A percentile compares a stretch with the other conserved stretches of the same genome.
These are phyloP conservation scores for Penicillium thymicola DNA, from an alignment of 2,329 filamentous ascomycete species.

Conservation along the genomic window DNA sequence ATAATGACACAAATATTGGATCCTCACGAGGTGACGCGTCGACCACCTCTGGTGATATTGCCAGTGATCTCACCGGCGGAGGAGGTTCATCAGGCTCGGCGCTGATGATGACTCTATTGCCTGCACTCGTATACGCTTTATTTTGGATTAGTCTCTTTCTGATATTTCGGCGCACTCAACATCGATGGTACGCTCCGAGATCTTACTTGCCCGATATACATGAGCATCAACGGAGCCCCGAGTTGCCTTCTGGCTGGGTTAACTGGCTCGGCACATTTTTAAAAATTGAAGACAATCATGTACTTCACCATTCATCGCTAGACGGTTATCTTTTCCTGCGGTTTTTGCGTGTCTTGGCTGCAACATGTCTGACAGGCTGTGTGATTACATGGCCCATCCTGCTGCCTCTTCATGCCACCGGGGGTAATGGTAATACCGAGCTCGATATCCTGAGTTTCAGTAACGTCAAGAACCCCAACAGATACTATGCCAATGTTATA, in stretches of 20 bases:
- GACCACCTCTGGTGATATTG: conserved; percentile 31
- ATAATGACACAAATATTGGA: conserved; percentile 43
- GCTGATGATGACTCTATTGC: conserved; percentile 49
- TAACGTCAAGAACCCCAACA: conserved; percentile 63
- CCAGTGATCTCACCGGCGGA: conserved; percentile 29
- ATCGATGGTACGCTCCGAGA: conserved; percentile 47
- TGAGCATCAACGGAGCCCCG: conserved; percentile 48
- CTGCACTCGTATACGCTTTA: conserved; percentile 44
- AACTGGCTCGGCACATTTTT: conserved; percentile 56
- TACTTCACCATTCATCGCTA: conserved; percentile 86
- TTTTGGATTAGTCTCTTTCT: conserved; percentile 47
- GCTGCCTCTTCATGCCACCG: conserved; percentile 83
- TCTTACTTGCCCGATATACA: conserved; percentile 43
- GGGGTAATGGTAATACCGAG: conserved; percentile 63
- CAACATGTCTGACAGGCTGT: conserved; percentile 78
- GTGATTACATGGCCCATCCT: conserved; percentile 83
- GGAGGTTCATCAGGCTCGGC: conserved; percentile 51
- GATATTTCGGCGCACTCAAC: conserved; percentile 44
- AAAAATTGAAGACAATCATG: conserved; percentile 65
- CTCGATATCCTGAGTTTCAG: conserved; percentile 77
- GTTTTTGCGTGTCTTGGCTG: conserved; percentile 73
- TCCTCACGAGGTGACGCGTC: conserved; percentile 41
- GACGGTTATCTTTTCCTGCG: conserved; percentile 91
- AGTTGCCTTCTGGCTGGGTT: conserved; percentile 47
- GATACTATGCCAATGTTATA: conserved; percentile 75